Conservation (phyloP, 106 monocot species). For the Allium cepa region DNA sequence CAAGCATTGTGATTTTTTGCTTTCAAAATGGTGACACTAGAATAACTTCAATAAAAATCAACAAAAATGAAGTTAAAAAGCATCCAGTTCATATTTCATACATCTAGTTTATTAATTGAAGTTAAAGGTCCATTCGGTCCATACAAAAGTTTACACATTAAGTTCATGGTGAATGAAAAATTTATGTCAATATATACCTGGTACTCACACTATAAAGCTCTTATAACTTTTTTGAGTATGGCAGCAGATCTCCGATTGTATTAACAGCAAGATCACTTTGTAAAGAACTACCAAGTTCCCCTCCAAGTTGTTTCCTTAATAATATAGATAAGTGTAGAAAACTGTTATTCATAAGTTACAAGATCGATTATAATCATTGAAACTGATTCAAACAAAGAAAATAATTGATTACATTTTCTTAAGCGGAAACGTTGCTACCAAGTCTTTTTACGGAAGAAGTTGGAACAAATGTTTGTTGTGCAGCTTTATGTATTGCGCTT, state of each 20-base stretch:
- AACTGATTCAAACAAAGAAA: constrained; percentile 2
- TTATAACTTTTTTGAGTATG: constrained; percentile 71
- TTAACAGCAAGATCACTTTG: constrained; percentile 80
- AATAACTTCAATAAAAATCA: too few species aligned
- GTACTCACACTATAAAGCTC: constrained; percentile 81
- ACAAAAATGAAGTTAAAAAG: too few species aligned
- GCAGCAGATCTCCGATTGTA: constrained; percentile 76
- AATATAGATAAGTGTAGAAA: not conserved
- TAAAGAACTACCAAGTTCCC: constrained; percentile 83
- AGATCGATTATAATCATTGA: not conserved
- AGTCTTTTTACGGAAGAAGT: constrained; percentile 64
- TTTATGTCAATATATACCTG: constrained; percentile 37
- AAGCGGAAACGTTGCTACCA: constrained; percentile 78
- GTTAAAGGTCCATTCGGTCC: too few species aligned
- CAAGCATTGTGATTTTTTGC: too few species aligned
- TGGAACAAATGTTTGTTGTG: constrained; percentile 92
- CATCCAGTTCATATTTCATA: too few species aligned
- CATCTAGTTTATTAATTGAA: too few species aligned
- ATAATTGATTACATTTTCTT: constrained; percentile 75
- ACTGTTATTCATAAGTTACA: not conserved
- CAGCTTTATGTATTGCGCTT: constrained; percentile 91
- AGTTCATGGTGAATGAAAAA: not conserved
- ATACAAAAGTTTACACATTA: not conserved
- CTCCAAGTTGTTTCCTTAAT: constrained; percentile 88
- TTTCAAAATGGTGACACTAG: too few species aligned